These are phyloP conservation scores for Cryptococcus maquisensis DNA, from an alignment of 1,284 basidiomycete genomes.

Conservation along the genomic window DNA sequence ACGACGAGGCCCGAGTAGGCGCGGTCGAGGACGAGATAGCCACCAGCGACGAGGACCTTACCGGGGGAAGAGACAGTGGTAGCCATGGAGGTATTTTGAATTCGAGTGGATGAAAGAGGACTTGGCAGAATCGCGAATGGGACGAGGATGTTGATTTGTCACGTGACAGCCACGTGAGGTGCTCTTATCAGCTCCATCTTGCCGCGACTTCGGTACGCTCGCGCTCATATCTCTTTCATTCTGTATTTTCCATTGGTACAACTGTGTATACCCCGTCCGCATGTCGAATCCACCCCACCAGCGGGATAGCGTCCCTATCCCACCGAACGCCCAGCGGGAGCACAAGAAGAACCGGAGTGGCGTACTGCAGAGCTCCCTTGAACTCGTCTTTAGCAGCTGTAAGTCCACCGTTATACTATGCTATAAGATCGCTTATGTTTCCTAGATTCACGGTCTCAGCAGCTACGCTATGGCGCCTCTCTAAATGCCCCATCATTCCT, in stretches of 20 bases:
- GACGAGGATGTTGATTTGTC: no score
- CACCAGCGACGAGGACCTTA: slow-evolving; percentile 90
- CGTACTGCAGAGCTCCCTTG: slow-evolving; percentile 42
- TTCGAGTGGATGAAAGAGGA: background rate
- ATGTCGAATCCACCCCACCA: no score
- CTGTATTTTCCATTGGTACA: no score
- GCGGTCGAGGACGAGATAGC: slow-evolving; percentile 87
- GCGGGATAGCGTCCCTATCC: background rate
- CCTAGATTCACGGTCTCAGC: slow-evolving; percentile 47
- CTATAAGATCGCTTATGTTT: background rate
- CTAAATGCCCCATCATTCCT: slow-evolving; percentile 46
- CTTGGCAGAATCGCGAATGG: background rate
- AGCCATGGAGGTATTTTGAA: background rate
- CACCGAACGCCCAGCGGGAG: background rate
- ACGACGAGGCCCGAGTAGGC: slow-evolving; percentile 77
- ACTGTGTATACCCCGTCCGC: no score
- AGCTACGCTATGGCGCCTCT: slow-evolving; percentile 37
- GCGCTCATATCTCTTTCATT: no score
- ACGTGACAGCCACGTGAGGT: no score
- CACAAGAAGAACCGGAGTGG: slow-evolving; percentile 10
- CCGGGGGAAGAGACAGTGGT: slow-evolving; percentile 76
- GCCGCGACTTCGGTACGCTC: no score
- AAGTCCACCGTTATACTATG: background rate
- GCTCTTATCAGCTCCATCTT: no score
- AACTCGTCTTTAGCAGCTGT: slow-evolving; percentile 49